Evolutionary conservation across 805 yeast species (phyloP).

Genomic region (Candida michaelii): DNA sequence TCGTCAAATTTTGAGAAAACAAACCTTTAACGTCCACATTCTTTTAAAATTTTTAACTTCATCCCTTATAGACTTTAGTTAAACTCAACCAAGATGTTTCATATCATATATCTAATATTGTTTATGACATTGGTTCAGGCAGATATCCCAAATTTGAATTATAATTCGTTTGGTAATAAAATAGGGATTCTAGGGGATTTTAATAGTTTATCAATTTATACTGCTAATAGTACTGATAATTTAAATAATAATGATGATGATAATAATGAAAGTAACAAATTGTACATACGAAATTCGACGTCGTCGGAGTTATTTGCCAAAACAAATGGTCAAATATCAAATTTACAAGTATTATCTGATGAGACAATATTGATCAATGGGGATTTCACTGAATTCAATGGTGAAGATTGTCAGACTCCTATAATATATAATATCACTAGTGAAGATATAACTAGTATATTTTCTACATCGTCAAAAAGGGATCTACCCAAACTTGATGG

Average conservation of each 20-base stretch:
- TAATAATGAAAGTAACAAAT: constrained; percentile 12
- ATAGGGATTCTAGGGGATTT: constrained; percentile 34
- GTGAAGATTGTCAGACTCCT: constrained; percentile 27
- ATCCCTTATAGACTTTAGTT: background rate
- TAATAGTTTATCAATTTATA: constrained; percentile 29
- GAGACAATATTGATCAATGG: constrained; percentile 36
- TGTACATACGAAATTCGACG: constrained; percentile 24
- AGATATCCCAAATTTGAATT: constrained; percentile 23
- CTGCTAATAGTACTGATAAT: constrained; percentile 24
- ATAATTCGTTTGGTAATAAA: constrained; percentile 25
- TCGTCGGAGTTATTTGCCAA: constrained; percentile 24
- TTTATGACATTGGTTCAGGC: background rate
- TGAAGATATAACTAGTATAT: constrained; percentile 23
- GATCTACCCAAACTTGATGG: constrained; percentile 25
- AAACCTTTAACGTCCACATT: background rate
- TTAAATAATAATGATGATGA: constrained; percentile 11
- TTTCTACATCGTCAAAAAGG: constrained; percentile 15
- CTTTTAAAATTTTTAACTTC: background rate
- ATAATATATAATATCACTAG: constrained; percentile 34
- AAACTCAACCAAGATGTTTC: background rate
- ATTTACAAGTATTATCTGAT: constrained; percentile 24
- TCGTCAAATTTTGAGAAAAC: constrained; percentile 1
- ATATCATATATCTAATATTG: background rate
- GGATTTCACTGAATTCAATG: constrained; percentile 34
- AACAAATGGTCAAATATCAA: constrained; percentile 32